Evolutionary conservation across 2,329 filamentous ascomycete species (phyloP), one percentile per base, ranked within the genome.

Genomic region (Cyphellophora europaea): DNA sequence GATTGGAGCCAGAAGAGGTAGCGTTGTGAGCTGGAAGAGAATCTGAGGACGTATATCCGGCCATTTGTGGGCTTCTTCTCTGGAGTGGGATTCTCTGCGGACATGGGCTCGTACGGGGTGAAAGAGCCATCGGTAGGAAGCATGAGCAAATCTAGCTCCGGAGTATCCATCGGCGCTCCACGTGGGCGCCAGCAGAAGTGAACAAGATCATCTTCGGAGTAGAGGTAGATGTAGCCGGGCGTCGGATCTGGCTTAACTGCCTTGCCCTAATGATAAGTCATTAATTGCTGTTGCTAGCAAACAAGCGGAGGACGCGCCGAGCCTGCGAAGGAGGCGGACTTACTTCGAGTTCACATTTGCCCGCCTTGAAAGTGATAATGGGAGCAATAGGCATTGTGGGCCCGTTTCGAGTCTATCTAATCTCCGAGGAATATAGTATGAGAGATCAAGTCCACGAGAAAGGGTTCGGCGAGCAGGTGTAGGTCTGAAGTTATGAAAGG

Each of bases 121-220:
- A 98, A 98, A 52, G 77, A 79, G 49, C 83, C 85, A 58, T 98
- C 93, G 35, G 74, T 72, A 14, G 91, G 89, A 34, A 98, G 79
- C 84, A 95, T 95, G 51, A 95, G 77, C 23, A 98, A 74, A 56
- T 98, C 88, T 44, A 94, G 65, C 41, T 91, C 82, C 38, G 88
- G 81, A 40, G 82, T 65, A 44, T 82, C 74, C 47, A 85, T 62
- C 14, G 79, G 67, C 39, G 76, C 74, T 48, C 69, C 72, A 48
- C 91, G 81, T 52, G 84, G 79, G 47, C 88, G 82, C 93, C 93
- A 98, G 74, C 88, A 95, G 66, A 98, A 94, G 66, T 95, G 88
- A 42, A 93, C 72, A 41, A 98, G 74, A 34, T 95, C 89, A 79
- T 95, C 89, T 69, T 93, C 88, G 33, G 73, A 73, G 59, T 93